phyloP scores from a whole-genome alignment of 164 flowering plant genomes.

The Stephania yunnanensis region DNA sequence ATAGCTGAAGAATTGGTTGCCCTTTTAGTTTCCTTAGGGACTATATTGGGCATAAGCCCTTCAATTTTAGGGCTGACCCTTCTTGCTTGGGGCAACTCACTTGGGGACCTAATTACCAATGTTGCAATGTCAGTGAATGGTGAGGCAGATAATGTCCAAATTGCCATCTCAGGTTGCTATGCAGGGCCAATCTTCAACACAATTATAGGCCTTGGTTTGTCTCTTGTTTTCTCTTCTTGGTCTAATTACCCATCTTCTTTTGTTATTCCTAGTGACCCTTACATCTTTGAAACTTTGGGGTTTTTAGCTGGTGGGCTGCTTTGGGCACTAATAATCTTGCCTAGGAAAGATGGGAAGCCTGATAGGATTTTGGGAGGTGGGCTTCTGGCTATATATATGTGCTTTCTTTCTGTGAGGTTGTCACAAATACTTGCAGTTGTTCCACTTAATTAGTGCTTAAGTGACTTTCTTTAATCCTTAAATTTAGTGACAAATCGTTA shows the following conservation, averaged over 20 bases:
- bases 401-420: conserved; percentile 45
- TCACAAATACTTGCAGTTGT: conserved; percentile 16
- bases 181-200: conserved; percentile 77
- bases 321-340: conserved; percentile 66
- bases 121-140: conserved; percentile 46
- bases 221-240: conserved; percentile 47
- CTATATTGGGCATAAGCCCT: conserved; percentile 44
- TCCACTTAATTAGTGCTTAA: too few relatives aligned
- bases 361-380: conserved; percentile 46
- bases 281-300: conserved; percentile 43
- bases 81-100: conserved; percentile 82
- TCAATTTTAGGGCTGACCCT: conserved; percentile 62
- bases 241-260: conserved; percentile 33
- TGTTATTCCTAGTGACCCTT: conserved; percentile 34
- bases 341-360: conserved; percentile 45
- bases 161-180: conserved; percentile 63
- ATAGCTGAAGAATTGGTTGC: conserved; percentile 48
- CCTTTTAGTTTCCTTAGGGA: conserved; percentile 39
- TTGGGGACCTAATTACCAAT: conserved; percentile 58
- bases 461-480: too few relatives aligned
- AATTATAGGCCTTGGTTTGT: conserved; percentile 52
- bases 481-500: too few relatives aligned
- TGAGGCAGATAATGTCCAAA: conserved; percentile 50
- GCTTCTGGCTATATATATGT: conserved; percentile 43
- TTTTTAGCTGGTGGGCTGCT: conserved; percentile 54